Percentiles rank a stretch among this genome's conserved stretches.
phyloP scores from a whole-genome alignment of 1,284 basidiomycete genomes.

The Cryptococcus sp. region DNA sequence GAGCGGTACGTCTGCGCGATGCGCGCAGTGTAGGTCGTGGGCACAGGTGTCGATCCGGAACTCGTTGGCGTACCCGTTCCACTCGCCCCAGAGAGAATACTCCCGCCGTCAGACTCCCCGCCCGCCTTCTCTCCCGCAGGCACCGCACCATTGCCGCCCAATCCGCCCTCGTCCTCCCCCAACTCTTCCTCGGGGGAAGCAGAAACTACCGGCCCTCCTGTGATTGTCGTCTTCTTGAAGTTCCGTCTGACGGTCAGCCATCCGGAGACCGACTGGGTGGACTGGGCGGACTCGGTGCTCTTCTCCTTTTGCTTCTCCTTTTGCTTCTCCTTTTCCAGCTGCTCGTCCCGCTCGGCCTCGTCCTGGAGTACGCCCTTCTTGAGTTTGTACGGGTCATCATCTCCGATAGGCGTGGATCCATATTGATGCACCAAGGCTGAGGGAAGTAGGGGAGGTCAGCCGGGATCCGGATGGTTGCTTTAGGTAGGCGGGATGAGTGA shows the following conservation, averaged over 20 bases:
- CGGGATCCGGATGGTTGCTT: neutral
- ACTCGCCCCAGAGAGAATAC: neutral
- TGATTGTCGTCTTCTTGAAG: conserved; percentile 58
- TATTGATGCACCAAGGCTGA: conserved; percentile 53
- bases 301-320: neutral
- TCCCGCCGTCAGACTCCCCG: neutral
- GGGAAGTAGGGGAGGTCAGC: neutral
- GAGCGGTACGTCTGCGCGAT: conserved; percentile 42
- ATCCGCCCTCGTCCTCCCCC: neutral
- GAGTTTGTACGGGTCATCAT: conserved; percentile 55
- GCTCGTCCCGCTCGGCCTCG: conserved; percentile 36
- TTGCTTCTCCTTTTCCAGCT: conserved; percentile 18
- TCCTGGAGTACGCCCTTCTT: conserved; percentile 37
- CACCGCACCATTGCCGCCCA: neutral
- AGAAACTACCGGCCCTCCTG: conserved; percentile 48
- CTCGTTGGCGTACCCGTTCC: conserved; percentile 55
- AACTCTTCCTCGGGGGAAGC: conserved; percentile 33
- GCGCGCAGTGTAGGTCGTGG: conserved; percentile 24
- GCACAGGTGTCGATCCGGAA: neutral
- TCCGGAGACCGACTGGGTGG: neutral
- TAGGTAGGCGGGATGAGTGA: too few species aligned
- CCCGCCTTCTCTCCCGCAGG: neutral
- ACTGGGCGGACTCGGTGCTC: neutral
- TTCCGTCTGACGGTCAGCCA: conserved; percentile 82
- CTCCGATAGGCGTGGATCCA: conserved; percentile 71